Base-by-base conservation (phyloP, 2,329 filamentous ascomycete species). In the Aspergillus ibericus region DNA sequence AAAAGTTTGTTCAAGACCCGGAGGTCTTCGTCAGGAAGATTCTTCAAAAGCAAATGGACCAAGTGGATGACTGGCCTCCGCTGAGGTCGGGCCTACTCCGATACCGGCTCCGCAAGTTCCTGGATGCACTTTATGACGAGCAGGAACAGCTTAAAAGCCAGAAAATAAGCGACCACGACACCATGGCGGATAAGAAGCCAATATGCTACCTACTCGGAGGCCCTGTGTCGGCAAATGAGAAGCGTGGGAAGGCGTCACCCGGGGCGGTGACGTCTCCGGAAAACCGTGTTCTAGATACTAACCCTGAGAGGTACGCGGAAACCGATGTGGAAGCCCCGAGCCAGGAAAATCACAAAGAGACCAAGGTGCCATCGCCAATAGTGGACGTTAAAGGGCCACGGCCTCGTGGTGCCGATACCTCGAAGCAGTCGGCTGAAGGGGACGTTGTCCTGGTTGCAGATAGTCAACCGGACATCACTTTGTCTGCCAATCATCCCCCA, bases 1-100 rank as follows among this genome's bases (percentile, higher is more conserved):
- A 92, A 63, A 87, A 90, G 63, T 96, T 99, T 63, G 82, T 96
- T 15, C 81, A 85, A 53, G 78, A 91, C 59, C 93, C 93, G 0
- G 85, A 91, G 62, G 73, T 71, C 0, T 95, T 96, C 64, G 81
- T 90, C 15, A 77, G 77, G 18, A 87, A 84, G 60, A 77, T 96
- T 16, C 78, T 96, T 5, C 82, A 80, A 25, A 84, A 82, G 40
- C 82, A 90, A 64, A 84, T 92, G 69, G 77, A 85, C 32, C 78
- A 82, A 3, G 63, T 78, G 1, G 72, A 72, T 18, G 82, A 86
- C 56, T 87, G 85, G 81, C 79, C 79, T n/a, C 73, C 78, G 32
- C 76, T 85, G 62, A 72, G 80, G 51, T 79, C 85, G 0, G 81
- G 83, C 0, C 70, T 81, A 8, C 83, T 93, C 68, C 86, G 93